Evolutionary conservation across 495 filamentous ascomycete species (phyloP).

Genomic region (Daldinia childiae): DNA sequence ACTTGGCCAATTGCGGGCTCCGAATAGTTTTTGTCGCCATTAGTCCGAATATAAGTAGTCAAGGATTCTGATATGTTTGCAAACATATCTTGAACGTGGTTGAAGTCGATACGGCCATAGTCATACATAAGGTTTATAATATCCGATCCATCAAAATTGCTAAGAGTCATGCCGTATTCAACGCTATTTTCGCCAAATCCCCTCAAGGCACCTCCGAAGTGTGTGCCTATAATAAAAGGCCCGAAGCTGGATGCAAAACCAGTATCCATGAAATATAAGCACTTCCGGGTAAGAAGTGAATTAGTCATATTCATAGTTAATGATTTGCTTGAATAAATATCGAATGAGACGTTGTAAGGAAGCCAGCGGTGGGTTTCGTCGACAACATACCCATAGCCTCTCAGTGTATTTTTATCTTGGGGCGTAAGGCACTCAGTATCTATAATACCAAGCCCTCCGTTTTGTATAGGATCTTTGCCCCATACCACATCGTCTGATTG

Average conservation of each 20-base stretch:
- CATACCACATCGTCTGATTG: neutral
- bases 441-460: neutral
- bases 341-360: neutral
- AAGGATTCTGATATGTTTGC: neutral
- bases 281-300: neutral
- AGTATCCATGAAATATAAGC: neutral
- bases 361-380: neutral
- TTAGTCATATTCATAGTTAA: too few relatives aligned
- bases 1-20: neutral
- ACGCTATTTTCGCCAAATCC: neutral
- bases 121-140: neutral
- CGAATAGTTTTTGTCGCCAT: neutral
- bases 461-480: neutral
- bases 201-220: neutral
- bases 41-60: neutral
- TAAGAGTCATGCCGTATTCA: neutral
- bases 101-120: neutral
- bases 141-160: neutral
- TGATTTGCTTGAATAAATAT: too few relatives aligned
- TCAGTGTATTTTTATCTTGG: neutral
- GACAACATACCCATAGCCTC: neutral
- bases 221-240: neutral
- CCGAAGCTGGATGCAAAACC: neutral
- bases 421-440: neutral
- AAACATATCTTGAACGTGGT: neutral